These are phyloP conservation scores for Sonneratia alba DNA, from an alignment of 345 rosid genomes.

Conservation along the genomic window DNA sequence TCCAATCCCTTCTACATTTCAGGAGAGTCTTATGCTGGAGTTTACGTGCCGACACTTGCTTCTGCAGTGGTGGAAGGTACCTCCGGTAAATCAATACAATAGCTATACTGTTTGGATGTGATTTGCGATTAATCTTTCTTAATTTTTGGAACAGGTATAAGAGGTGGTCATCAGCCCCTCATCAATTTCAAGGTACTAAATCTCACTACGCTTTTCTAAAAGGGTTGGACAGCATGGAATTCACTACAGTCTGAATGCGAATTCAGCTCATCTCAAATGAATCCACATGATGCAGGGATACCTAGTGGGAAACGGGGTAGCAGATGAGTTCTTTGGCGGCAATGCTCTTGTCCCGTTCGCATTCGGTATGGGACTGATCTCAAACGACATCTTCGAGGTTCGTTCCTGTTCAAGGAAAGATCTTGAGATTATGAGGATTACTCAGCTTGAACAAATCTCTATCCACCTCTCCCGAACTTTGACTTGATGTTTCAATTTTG, in stretches of 20 bases:
- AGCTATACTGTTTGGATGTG: neutral
- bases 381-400: conserved; percentile 26
- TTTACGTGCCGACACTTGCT: conserved; percentile 30
- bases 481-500: neutral
- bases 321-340: conserved; percentile 11
- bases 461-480: neutral
- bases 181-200: conserved; percentile 32
- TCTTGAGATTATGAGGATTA: too few species aligned
- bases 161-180: conserved; percentile 16
- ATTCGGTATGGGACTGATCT: conserved; percentile 36
- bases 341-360: conserved; percentile 18
- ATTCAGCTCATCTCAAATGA: neutral
- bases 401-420: neutral
- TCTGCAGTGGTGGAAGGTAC: conserved; percentile 25
- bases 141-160: conserved; percentile 18
- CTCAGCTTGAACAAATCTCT: neutral
- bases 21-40: conserved; percentile 36
- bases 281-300: conserved; percentile 23
- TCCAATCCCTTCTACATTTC: conserved; percentile 30
- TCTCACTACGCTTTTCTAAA: neutral
- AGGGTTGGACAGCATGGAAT: neutral
- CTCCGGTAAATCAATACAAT: neutral
- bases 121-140: neutral
- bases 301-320: conserved; percentile 34
- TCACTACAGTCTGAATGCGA: neutral